phyloP scores from a whole-genome alignment of 169 alveolate species.

The Babesia caballi region DNA sequence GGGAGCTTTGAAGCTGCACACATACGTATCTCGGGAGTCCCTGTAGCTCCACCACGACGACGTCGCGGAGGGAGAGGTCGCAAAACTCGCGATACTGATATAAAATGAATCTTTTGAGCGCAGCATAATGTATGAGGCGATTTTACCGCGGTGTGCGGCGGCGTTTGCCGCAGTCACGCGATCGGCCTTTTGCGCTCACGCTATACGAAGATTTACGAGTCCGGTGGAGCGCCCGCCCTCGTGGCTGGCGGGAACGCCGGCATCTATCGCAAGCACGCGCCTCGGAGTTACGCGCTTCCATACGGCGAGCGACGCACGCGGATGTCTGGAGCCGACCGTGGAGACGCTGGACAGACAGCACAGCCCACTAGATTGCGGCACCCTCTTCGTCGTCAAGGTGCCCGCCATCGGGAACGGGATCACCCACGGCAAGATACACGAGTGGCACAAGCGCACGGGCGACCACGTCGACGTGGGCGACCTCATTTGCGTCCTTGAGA shows the following conservation, averaged over 20 bases:
- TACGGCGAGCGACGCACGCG: background rate
- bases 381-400: slow-evolving; percentile 43
- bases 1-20: background rate
- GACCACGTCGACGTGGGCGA: slow-evolving; percentile 52
- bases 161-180: background rate
- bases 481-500: slow-evolving; percentile 48
- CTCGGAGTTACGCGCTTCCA: background rate
- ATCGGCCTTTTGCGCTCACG: background rate
- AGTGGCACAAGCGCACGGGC: slow-evolving; percentile 51
- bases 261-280: background rate
- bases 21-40: no score
- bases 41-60: no score
- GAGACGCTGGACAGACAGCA: background rate
- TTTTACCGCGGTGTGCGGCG: background rate
- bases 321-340: background rate
- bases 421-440: slow-evolving; percentile 31
- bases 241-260: background rate
- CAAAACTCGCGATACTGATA: background rate
- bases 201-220: background rate
- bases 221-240: background rate
- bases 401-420: slow-evolving; percentile 32
- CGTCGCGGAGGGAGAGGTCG: background rate
- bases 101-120: background rate
- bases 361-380: slow-evolving; percentile 13
- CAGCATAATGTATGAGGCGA: slow-evolving; percentile 2